Conservation (phyloP, 495 filamentous ascomycete genomes). For the Letharia columbiana region DNA sequence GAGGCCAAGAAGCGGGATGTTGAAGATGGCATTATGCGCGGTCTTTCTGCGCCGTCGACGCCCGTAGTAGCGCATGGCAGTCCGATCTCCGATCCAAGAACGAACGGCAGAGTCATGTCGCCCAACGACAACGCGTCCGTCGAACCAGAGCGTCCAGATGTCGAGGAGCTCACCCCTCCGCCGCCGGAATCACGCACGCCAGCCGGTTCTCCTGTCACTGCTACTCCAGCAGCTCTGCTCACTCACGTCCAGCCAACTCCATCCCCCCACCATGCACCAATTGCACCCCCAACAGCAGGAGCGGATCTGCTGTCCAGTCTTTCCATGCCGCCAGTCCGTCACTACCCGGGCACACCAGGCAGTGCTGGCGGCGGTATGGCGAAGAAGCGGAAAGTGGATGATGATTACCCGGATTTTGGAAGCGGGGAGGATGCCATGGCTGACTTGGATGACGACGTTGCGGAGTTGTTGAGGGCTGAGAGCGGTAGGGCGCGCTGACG, state of each 20-base stretch:
- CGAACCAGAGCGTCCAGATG: slow-evolving; percentile 58
- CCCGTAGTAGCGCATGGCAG: slow-evolving; percentile 28
- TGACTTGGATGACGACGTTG: slow-evolving; percentile 74
- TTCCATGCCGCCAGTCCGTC: slow-evolving; percentile 33
- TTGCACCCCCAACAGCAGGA: slow-evolving; percentile 34
- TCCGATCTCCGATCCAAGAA: slow-evolving; percentile 31
- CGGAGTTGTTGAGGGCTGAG: slow-evolving; percentile 62
- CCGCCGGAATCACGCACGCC: slow-evolving; percentile 45
- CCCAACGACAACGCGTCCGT: slow-evolving; percentile 25
- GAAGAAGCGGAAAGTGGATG: slow-evolving; percentile 71
- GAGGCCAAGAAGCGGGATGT: slow-evolving; percentile 77
- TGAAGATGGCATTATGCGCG: slow-evolving; percentile 79
- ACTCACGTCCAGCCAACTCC: slow-evolving; percentile 20
- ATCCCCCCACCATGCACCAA: slow-evolving; percentile 29
- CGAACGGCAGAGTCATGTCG: slow-evolving; percentile 16
- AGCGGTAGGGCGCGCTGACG: slow-evolving; percentile 25
- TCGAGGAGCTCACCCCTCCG: slow-evolving; percentile 79
- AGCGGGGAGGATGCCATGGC: slow-evolving; percentile 50
- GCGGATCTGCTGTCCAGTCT: slow-evolving; percentile 46
- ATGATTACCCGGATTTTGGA: slow-evolving; percentile 63
- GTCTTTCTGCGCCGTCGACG: slow-evolving; percentile 48
- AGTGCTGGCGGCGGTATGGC: slow-evolving; percentile 35
- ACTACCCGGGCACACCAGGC: slow-evolving; percentile 32
- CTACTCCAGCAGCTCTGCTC: slow-evolving; percentile 6
- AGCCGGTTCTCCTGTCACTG: slow-evolving; percentile 32